Evolutionary conservation across 306 rosid species (phyloP), one percentile per base, ranked within the genome.

Genomic region (Carpinus fangiana): DNA sequence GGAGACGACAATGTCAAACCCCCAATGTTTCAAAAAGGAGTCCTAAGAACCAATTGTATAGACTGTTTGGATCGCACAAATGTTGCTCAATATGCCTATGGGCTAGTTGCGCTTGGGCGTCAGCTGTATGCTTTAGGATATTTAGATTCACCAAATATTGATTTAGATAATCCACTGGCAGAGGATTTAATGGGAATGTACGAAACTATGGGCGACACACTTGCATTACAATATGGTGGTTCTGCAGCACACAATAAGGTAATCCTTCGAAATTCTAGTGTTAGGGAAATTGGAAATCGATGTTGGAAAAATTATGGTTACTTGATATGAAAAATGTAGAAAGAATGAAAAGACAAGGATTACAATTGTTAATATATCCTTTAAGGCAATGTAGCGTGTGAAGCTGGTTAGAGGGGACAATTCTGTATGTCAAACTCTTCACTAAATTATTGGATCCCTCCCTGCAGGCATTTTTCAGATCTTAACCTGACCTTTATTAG

Each of bases 181-280:
- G 86, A 84, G 84, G 96, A 90, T 56, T 70, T 96, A 72, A 96
- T 96, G 98, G 77, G 56, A 74, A 73, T 88, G 36, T 96, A 96
- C 70, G 99, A 96, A 85, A 84, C 85, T 74, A 96, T 96, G 99
- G 99, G 99, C 9, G 98, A 96, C 82, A 89, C 88, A 71, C 87
- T 96, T 76, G 94, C 99, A 66, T 76, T 93, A 7, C 98, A 96
- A 43, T 96, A 96, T 82, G 99, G 99, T 41, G 99, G 99, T 36
- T 96, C 99, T 82, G 96, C 96, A 14, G 99, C 99, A 14, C 99
- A 96, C 88, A 96, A 96, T 78, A 96, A 96, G 97, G 99, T 96
- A 79, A 79, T 36, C 75, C 62, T 76, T 87, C 75, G 66, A 70
- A 23, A 62, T 43, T 65, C 20, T 65, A 13, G 50, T 9, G 20